These are phyloP conservation scores for Alternaria hordeiaustralica DNA, from an alignment of 2,329 filamentous ascomycete species.

Conservation along the genomic window DNA sequence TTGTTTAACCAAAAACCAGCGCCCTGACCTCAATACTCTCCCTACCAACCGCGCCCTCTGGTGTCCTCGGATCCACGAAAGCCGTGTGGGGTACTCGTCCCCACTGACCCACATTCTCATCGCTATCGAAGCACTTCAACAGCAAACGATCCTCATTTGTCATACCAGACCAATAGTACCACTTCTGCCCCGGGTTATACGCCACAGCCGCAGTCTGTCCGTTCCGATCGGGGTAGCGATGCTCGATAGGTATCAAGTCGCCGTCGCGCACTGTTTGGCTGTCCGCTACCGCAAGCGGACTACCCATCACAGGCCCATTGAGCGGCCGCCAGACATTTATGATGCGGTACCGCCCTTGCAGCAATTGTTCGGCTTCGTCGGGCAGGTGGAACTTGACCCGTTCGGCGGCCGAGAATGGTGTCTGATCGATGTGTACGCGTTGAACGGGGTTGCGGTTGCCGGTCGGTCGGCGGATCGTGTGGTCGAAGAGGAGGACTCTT, in stretches of 20 bases:
- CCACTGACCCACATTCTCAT: slow-evolving; percentile 51
- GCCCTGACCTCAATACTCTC: slow-evolving; percentile 92
- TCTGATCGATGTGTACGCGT: slow-evolving; percentile 85
- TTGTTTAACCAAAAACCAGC: slow-evolving; percentile 72
- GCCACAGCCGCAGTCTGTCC: slow-evolving; percentile 77
- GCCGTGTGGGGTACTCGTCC: slow-evolving; percentile 58
- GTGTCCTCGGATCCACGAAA: slow-evolving; percentile 77
- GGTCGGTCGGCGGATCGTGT: slow-evolving; percentile 78
- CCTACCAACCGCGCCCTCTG: slow-evolving; percentile 70
- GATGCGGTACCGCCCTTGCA: slow-evolving; percentile 76
- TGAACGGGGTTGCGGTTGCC: slow-evolving; percentile 73
- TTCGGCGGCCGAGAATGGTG: slow-evolving; percentile 66
- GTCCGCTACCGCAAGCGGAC: slow-evolving; percentile 65
- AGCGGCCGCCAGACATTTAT: slow-evolving; percentile 84
- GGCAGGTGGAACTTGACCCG: slow-evolving; percentile 73
- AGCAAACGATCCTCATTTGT: slow-evolving; percentile 73
- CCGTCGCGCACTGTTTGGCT: slow-evolving; percentile 61
- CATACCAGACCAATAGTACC: slow-evolving; percentile 85
- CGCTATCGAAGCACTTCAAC: slow-evolving; percentile 79
- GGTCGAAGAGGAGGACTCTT: slow-evolving; percentile 79
- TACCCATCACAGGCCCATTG: slow-evolving; percentile 63
- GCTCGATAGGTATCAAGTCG: slow-evolving; percentile 75
- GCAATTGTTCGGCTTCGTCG: slow-evolving; percentile 70
- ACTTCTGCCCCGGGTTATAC: slow-evolving; percentile 68
- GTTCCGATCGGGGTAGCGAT: slow-evolving; percentile 72